Conservation (phyloP, 2,329 filamentous ascomycete genomes). For the Periconia digitata region DNA sequence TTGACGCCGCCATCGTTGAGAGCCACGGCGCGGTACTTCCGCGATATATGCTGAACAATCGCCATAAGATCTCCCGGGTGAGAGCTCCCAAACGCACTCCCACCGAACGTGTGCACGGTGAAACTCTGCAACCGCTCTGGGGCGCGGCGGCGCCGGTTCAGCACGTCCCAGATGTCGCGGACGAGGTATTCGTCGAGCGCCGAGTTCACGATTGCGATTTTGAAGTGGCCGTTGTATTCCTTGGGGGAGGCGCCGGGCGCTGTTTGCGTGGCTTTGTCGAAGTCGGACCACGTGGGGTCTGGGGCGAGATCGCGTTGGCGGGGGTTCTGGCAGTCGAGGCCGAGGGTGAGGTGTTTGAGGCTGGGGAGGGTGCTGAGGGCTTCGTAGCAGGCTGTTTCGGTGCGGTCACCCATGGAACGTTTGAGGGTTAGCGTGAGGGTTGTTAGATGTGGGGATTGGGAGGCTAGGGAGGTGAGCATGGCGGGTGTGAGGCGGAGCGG, state of each 20-base stretch:
- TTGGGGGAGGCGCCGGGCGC: background rate
- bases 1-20: background rate
- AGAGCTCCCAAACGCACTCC: background rate
- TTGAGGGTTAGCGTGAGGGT: background rate
- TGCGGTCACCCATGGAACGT: constrained; percentile 1
- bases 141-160: background rate
- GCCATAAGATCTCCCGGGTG: background rate
- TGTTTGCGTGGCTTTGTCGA: background rate
- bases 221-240: constrained; percentile 2
- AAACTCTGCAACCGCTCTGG: background rate
- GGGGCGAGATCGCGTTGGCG: background rate
- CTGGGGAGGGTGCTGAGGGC: background rate
- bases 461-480: no score
- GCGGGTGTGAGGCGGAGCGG: no score
- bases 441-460: no score
- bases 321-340: background rate
- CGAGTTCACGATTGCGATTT: constrained; percentile 3
- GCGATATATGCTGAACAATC: constrained; percentile 1
- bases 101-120: background rate
- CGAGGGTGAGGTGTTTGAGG: background rate
- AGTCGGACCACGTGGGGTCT: background rate
- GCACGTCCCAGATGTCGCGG: background rate
- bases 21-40: background rate
- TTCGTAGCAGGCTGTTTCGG: background rate
- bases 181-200: constrained; percentile 1